Evolutionary conservation across 805 yeast genomes (phyloP), one percentile per base, ranked within the genome.

Genomic region (Zygotorulaspora danielsina): DNA sequence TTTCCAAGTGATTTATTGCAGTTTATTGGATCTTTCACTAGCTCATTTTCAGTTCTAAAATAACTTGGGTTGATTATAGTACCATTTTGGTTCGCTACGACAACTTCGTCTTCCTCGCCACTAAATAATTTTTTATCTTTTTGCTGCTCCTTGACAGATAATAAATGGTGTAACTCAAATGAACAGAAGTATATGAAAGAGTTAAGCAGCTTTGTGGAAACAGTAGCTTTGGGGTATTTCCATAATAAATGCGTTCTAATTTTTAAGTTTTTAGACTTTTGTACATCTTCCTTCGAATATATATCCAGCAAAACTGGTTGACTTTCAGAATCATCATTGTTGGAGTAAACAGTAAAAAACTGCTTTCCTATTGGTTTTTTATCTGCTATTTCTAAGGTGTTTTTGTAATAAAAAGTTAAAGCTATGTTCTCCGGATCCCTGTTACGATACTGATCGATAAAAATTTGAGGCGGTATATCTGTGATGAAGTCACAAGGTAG

Each of bases 401-500:
- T 89, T 45, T 73, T 69, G 67, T 88, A 89, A 58, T 78, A 78
- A n/a, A 86, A 77, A 25, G 84, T 71, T 65, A 87, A 70, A 6
- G 94, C 93, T 32, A 84, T 62, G 46, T 84, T 86, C 19, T 69
- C 65, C 28, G 75, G 81, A 16, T 75, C 76, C 53, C 80, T 78
- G 49, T 80, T 80, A 54, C 96, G 71, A 60, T 81, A 89, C 36
- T 82, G 84, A 55, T 90, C 95, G 32, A 88, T 78, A 21, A 93
- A 71, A 13, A 82, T 81, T 54, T 85, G 90, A 8, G 97, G 96
- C 3, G 96, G 95, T 26, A 90, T 69, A 57, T 89, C 90, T 2
- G 97, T 88, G 38, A 94, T 71, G 58, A 93, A 85, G 61, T 94
- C 98, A 66, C 97, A 90, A 6, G 97, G 97, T 39, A 93, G 65